Evolutionary conservation across 2,329 filamentous ascomycete genomes (phyloP), one percentile per base, ranked within the genome.

Genomic region (Rasamsonia emersonii): DNA sequence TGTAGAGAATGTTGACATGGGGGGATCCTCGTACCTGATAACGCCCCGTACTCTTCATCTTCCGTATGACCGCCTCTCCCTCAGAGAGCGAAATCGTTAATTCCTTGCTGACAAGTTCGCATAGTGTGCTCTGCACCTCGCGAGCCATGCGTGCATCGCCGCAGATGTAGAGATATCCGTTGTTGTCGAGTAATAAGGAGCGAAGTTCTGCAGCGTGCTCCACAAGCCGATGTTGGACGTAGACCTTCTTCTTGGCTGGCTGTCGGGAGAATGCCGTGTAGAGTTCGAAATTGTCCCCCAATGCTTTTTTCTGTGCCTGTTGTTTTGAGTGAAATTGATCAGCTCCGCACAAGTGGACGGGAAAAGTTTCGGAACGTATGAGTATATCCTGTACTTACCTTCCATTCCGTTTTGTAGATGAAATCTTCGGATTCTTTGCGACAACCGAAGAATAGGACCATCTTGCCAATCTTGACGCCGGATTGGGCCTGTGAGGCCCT

Each of bases 361-460:
- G n/a, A n/a, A n/a, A n/a, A n/a, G n/a, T n/a, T n/a, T n/a, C n/a
- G n/a, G n/a, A n/a, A n/a, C n/a, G n/a, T n/a, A n/a, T n/a, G n/a
- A n/a, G n/a, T n/a, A n/a, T n/a, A n/a, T n/a, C n/a, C n/a, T n/a
- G n/a, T n/a, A n/a, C n/a, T n/a, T n/a, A n/a, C n/a, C n/a, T 17
- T 27, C 28, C 28, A 31, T 8, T 23, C 18, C 10, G 21, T 15
- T n/a, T 24, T 5, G n/a, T 31, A 31, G n/a, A 31, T 8, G 8
- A 23, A 31, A 15, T 31, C 28, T 9, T 31, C 18, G 6, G 15
- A 14, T 4, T 3, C 10, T 4, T 18, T 21, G 5, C 28, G 28
- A 14, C 10, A 15, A 4, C 28, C 28, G 10, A 23, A 31, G 13
- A 31, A 15, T 7, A 31, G n/a, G 9, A 31, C n/a, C 28, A 31